Evolutionary conservation across 441 rosid species (phyloP), one percentile per base, ranked within the genome.

Genomic region (Populus tomentosa): DNA sequence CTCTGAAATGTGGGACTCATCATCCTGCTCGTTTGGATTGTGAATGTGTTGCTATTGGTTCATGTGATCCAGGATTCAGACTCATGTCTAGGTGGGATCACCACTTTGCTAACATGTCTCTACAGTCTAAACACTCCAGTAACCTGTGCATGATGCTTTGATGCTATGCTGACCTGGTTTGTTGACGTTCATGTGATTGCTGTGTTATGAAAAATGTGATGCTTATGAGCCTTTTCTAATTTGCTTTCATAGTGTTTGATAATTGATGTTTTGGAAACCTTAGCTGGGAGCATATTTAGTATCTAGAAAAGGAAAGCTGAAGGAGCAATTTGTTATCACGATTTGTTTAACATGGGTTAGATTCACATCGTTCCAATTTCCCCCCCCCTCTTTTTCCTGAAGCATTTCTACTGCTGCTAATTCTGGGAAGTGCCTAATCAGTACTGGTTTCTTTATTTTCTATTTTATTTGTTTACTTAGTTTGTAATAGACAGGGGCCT

Each of bases 201-300:
- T 21, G n/a, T 11, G 53, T 50, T 28, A 50, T 65, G 20, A 10
- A 65, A 33, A 30, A 30, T 64, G 50, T 50, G 65, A n/a, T 63
- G 62, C 30, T n/a, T 71, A 20, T 70, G 70, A 61, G 16, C 13
- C 0, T 61, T 4, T 26, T 56, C n/a, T 21, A 62, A 62, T 6
- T 46, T 46, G 16, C 53, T 13, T 46, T 46, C 70, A 6, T 67
- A 28, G 66, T 53, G 42, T 46, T 46, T 46, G 18, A 13, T 46
- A 46, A 6, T 56, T 72, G 66, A 72, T 56, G 59, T 26, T 16
- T 74, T 75, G 38, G 30, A 36, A 64, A 74, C 46, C 28, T 74
- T 30, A 63, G 66, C 9, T 74, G 40, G 70, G 66, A 62, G 20
- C 56, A 62, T 7, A 14, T 24, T 65, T 40, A 23, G 46, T 14